A percentile compares a stretch with the other conserved stretches of the same genome.
These are phyloP conservation scores for Bothriochloa decipiens DNA, from an alignment of 176 grass and related monocot genomes.

Conservation along the genomic window DNA sequence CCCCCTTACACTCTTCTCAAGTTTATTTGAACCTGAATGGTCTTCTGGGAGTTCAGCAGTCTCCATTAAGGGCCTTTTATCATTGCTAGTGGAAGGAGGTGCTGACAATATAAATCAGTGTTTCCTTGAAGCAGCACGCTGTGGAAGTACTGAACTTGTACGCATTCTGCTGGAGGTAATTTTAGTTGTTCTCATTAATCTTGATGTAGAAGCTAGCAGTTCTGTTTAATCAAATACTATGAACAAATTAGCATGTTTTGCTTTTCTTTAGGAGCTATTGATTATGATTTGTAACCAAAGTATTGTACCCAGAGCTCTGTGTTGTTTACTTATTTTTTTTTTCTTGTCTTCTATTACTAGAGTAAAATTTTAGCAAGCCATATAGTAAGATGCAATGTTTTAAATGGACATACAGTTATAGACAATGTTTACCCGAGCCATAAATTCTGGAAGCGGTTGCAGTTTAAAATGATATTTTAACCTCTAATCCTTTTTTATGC, in stretches of 20 bases:
- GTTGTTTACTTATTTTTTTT: not conserved
- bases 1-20: slow-evolving; percentile 86
- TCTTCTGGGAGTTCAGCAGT: slow-evolving; percentile 64
- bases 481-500: not conserved
- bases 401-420: not conserved
- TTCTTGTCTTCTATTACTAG: not conserved
- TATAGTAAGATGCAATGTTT: slow-evolving; percentile 8
- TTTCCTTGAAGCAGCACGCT: slow-evolving; percentile 78
- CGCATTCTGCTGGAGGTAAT: slow-evolving; percentile 88
- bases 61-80: slow-evolving; percentile 69
- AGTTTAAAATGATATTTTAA: not conserved
- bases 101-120: slow-evolving; percentile 89
- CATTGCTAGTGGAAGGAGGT: slow-evolving; percentile 78
- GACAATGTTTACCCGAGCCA: not conserved
- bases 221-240: slow-evolving; percentile 16
- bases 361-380: not conserved
- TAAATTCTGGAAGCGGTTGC: not conserved
- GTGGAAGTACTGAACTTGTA: slow-evolving; percentile 89
- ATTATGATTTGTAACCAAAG: slow-evolving; percentile 3
- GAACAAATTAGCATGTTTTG: not conserved
- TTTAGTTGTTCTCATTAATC: slow-evolving; percentile 4
- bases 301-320: not conserved
- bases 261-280: not conserved
- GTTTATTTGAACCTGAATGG: slow-evolving; percentile 88
- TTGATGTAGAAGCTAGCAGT: not conserved